Percentiles rank a stretch among this genome's conserved stretches.
Evolutionary conservation across 371 early-diverging fungal species (phyloP).

Genomic region (Chytridium lagenaria): DNA sequence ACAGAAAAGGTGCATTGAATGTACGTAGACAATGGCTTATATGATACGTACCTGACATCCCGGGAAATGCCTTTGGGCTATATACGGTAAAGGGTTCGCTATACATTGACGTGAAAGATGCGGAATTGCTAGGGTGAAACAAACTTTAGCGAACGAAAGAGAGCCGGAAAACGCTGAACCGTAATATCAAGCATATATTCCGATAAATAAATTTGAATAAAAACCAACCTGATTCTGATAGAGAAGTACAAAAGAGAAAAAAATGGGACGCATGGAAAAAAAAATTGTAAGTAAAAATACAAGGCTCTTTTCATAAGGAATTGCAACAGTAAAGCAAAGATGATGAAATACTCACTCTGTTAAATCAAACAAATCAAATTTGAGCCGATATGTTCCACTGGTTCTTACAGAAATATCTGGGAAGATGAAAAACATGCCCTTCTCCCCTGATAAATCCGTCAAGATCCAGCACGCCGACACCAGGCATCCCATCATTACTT

Average conservation of each 20-base stretch:
- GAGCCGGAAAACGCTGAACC: not conserved
- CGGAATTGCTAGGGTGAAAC: not conserved
- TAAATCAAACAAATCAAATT: conserved; percentile 36
- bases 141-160: not conserved
- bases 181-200: not conserved
- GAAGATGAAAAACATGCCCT: conserved; percentile 41
- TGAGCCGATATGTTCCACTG: conserved; percentile 36
- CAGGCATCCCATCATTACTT: conserved; percentile 35
- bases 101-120: conserved; percentile 10
- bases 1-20: not conserved
- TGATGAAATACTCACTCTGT: conserved; percentile 21
- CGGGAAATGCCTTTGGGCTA: conserved; percentile 37
- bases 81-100: conserved; percentile 32
- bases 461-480: conserved; percentile 38
- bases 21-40: no score
- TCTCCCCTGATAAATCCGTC: conserved; percentile 24
- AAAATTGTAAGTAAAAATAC: not conserved
- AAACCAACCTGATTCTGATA: not conserved
- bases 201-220: not conserved
- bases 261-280: not conserved
- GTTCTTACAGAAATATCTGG: conserved; percentile 37
- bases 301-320: no score
- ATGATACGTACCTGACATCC: conserved; percentile 32
- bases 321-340: not conserved
- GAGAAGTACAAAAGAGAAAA: not conserved